A percentile compares a stretch with the other conserved stretches of the same genome.
These are phyloP conservation scores for Castanea crenata DNA, from an alignment of 306 rosid species.

Conservation along the genomic window DNA sequence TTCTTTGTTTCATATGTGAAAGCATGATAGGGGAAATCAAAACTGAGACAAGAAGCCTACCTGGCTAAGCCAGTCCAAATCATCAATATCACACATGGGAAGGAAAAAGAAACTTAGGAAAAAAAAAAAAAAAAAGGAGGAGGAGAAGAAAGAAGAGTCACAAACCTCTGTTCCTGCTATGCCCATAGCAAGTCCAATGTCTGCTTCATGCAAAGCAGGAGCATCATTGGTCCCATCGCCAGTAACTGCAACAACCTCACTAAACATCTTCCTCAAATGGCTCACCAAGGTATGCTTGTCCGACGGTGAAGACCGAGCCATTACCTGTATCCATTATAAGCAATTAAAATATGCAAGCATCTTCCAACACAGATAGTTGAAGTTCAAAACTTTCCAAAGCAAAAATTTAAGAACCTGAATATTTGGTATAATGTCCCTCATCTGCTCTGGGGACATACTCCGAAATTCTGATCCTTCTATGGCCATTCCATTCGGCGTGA, in stretches of 20 bases:
- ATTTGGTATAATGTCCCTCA: slow-evolving; percentile 64
- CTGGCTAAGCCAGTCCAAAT: background rate
- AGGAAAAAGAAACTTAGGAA: background rate
- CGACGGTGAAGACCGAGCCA: slow-evolving; percentile 85
- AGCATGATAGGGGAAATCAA: background rate
- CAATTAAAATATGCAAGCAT: slow-evolving; percentile 22
- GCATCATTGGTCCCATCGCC: slow-evolving; percentile 99
- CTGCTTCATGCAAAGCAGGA: slow-evolving; percentile 91
- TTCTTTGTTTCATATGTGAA: background rate
- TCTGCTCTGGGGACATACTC: slow-evolving; percentile 51
- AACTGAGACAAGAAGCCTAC: background rate
- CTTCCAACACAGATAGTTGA: slow-evolving; percentile 3
- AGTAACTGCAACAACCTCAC: slow-evolving; percentile 92
- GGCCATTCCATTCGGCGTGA: slow-evolving; percentile 71
- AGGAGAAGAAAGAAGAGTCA: background rate
- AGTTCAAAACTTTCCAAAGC: slow-evolving; percentile 6
- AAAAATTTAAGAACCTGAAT: slow-evolving; percentile 66
- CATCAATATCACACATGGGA: background rate
- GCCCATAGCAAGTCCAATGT: slow-evolving; percentile 99
- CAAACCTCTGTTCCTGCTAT: slow-evolving; percentile 95
- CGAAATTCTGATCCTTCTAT: slow-evolving; percentile 76
- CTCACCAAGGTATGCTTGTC: slow-evolving; percentile 81
- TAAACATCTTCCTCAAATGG: slow-evolving; percentile 61
- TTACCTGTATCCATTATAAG: slow-evolving; percentile 62
- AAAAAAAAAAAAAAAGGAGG: background rate